These are phyloP conservation scores for Arabidopsis hybrid DNA, from an alignment of 441 rosid genomes.

Conservation along the genomic window DNA sequence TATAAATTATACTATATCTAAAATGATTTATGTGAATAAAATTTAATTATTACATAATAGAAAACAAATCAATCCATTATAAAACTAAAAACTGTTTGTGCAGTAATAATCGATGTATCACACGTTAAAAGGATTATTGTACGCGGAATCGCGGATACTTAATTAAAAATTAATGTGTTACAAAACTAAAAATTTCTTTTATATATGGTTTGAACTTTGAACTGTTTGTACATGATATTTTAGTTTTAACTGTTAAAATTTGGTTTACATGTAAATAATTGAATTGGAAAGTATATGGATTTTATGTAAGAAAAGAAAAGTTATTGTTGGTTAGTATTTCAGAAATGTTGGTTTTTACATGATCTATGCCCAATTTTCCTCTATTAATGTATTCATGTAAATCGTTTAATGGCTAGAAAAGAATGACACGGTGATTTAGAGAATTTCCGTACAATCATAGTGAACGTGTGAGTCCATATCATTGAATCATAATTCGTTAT, in stretches of 20 bases:
- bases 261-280: neutral
- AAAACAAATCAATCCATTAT: neutral
- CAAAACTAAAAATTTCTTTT: neutral
- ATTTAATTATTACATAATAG: too few relatives aligned
- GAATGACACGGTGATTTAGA: conserved; percentile 37
- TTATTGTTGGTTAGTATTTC: too few relatives aligned
- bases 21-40: too few relatives aligned
- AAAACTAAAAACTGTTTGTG: neutral
- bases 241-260: neutral
- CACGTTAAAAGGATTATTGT: neutral
- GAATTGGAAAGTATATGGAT: neutral
- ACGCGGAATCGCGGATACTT: neutral
- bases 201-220: neutral
- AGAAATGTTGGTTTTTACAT: neutral
- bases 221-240: neutral
- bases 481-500: conserved; percentile 19
- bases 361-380: neutral
- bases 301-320: neutral
- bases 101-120: neutral
- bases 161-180: too few relatives aligned
- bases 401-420: conserved; percentile 6
- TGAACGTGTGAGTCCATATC: conserved; percentile 27
- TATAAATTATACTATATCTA: neutral
- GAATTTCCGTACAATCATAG: conserved; percentile 37
- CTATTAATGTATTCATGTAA: neutral